Evolutionary conservation across 805 yeast species (phyloP), one percentile per base, ranked within the genome.

Genomic region (Myxozyma nipponensis): DNA sequence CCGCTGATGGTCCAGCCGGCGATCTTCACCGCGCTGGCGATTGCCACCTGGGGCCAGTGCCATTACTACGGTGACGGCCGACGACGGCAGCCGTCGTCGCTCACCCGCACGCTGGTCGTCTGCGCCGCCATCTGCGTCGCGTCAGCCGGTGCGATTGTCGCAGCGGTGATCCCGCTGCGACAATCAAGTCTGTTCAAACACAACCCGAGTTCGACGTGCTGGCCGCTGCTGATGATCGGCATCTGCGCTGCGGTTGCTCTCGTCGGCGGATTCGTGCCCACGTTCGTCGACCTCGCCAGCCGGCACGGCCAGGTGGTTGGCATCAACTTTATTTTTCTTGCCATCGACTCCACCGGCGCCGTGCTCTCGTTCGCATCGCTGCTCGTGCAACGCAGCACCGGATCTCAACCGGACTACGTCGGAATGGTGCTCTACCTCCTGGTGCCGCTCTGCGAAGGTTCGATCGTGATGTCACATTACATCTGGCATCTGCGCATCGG

Each of bases 1-100:
- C 91, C 95, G 0, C 73, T 91, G 54, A 83, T 84, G 66, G 73
- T 91, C 28, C 98, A 91, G 68, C 97, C 98, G 0, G 89, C 85
- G 66, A 66, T 89, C 9, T 90, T 91, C 70, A 79, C 86, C 47
- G 62, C 77, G 17, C 79, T 89, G 53, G 81, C 93, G 58, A 63
- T 79, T 1, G 62, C 85, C 1, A 77, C 90, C 9, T 88, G 82
- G 76, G 66, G 73, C 26, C 89, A 93, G 74, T 69, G 79, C 3
- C 76, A 84, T 45, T 75, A 76, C 58, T 81, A 90, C 65, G 58
- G 58, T 47, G 32, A 13, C 32, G 32, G 32, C 7, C 7, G 13
- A 28, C 32, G 32, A 7, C 7, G 13, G 32, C 30, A 46, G 45
- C n/a, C 44, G 39, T 25, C 36, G 22, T 58, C 72, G 0, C 59